A percentile compares a stretch with the other conserved stretches of the same genome.
These are phyloP conservation scores for Podospora fimiseda DNA, from an alignment of 495 filamentous ascomycete genomes.

Conservation along the genomic window DNA sequence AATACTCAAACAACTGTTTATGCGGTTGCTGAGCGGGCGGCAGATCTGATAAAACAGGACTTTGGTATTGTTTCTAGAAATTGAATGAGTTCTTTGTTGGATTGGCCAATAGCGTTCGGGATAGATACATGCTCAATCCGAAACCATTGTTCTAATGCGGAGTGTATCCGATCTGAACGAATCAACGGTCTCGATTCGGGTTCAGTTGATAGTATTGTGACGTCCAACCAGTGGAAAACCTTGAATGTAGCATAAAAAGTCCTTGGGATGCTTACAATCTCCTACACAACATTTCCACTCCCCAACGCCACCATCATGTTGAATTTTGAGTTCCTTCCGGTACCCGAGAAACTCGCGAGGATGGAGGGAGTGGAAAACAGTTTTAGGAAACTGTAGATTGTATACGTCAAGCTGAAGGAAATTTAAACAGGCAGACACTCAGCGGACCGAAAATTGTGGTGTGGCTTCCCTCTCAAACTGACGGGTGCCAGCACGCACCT, in stretches of 20 bases:
- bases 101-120: no score
- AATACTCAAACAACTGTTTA: background rate
- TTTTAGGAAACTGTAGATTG: slow-evolving; percentile 7
- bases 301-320: slow-evolving; percentile 19
- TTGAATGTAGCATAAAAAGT: background rate
- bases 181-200: no score
- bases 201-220: no score
- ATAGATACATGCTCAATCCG: no score
- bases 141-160: no score
- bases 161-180: no score
- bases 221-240: background rate
- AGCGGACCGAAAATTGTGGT: no score
- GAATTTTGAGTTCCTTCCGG: slow-evolving; percentile 25
- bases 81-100: no score
- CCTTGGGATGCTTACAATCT: slow-evolving; percentile 19
- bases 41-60: background rate
- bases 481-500: no score
- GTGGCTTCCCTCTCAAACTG: no score
- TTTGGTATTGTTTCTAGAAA: background rate
- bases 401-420: slow-evolving; percentile 8
- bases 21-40: background rate
- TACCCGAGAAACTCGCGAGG: slow-evolving; percentile 16
- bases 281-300: slow-evolving; percentile 25
- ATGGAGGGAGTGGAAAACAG: slow-evolving; percentile 6
- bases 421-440: no score